Evolutionary conservation across 305 asterid genomes (phyloP).

Genomic region (Rubia peregrina): DNA sequence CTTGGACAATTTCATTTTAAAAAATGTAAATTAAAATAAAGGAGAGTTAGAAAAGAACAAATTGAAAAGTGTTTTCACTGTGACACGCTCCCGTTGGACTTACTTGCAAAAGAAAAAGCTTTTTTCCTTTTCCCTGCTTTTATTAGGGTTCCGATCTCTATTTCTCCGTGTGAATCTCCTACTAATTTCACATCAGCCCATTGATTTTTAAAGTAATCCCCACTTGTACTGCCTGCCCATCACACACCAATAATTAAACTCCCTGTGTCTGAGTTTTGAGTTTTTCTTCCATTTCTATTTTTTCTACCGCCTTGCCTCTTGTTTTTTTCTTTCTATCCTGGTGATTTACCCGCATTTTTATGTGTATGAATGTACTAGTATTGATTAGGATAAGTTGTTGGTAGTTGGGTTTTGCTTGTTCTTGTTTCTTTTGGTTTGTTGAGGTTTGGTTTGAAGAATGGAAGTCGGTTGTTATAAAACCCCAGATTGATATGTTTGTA

Average conservation of each 20-base stretch:
- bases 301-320: background rate
- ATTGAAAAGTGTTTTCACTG: slow-evolving; percentile 6
- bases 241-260: background rate
- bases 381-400: slow-evolving; percentile 19
- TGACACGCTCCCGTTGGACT: background rate
- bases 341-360: background rate
- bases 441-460: slow-evolving; percentile 28
- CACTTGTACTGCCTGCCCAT: background rate
- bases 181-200: slow-evolving; percentile 15
- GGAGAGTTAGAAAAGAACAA: slow-evolving; percentile 12
- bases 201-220: background rate
- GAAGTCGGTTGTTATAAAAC: slow-evolving; percentile 29
- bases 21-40: background rate
- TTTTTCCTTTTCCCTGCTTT: background rate
- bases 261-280: background rate
- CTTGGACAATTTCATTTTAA: too few relatives aligned
- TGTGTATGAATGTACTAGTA: background rate
- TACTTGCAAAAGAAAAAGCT: background rate
- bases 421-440: slow-evolving; percentile 17
- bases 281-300: background rate
- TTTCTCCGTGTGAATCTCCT: slow-evolving; percentile 3
- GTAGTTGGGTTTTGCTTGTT: slow-evolving; percentile 19
- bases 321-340: background rate
- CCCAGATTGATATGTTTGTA: slow-evolving; percentile 27
- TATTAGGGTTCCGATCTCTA: slow-evolving; percentile 12